These are phyloP conservation scores for Fallopia convolvulus DNA, from an alignment of 148 eudicot species.

Conservation along the genomic window DNA sequence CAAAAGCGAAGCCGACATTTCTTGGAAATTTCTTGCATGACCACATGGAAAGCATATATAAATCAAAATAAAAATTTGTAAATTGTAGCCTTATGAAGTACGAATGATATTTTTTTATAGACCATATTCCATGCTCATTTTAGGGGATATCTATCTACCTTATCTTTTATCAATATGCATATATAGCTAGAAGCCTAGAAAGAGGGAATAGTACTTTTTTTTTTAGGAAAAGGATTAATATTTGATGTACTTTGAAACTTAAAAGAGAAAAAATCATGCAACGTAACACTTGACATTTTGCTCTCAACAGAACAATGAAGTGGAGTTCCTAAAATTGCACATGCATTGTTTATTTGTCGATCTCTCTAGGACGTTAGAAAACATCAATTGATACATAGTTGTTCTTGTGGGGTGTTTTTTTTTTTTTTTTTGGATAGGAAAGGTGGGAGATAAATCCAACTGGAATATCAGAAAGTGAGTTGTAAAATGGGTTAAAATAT, in stretches of 20 bases:
- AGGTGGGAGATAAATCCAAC: not conserved
- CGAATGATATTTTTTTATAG: not conserved
- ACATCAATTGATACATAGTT: not conserved
- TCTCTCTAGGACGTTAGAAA: not conserved
- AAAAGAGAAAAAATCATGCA: not conserved
- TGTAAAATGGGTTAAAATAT: not conserved
- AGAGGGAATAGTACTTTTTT: too few relatives aligned
- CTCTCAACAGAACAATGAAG: not conserved
- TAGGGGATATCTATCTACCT: too few relatives aligned
- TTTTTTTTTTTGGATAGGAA: not conserved
- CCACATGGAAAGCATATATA: too few relatives aligned
- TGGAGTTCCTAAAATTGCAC: not conserved
- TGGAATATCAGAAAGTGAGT: not conserved
- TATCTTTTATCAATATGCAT: not conserved
- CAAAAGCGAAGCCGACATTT: too few relatives aligned
- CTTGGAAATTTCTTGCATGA: too few relatives aligned
- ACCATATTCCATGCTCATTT: not conserved
- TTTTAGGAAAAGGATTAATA: too few relatives aligned
- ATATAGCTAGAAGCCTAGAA: too few relatives aligned
- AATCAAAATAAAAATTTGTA: too few relatives aligned
- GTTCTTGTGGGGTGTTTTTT: not conserved
- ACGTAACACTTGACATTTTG: not conserved
- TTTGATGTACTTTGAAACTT: not conserved
- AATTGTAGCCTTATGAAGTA: too few relatives aligned
- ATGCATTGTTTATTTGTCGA: constrained; percentile 2